A percentile compares a stretch with the other conserved stretches of the same genome.
Conservation (phyloP, 495 filamentous ascomycete genomes). For the Beverwykella pulmonaria region DNA sequence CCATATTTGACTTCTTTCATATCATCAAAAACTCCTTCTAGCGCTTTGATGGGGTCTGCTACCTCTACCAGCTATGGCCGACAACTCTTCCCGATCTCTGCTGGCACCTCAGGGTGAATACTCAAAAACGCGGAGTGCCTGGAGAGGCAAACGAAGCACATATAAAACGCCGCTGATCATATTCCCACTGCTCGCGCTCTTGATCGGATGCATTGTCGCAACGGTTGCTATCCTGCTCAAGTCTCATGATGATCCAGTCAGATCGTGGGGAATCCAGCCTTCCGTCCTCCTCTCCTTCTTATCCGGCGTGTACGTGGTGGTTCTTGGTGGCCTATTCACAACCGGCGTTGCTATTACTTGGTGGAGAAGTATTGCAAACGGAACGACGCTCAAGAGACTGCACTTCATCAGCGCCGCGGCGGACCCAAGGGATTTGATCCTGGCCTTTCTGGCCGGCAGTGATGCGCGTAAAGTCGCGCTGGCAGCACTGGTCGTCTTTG, state of each 20-base stretch:
- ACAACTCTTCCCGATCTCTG: slow-evolving; percentile 15
- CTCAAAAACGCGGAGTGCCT: not conserved
- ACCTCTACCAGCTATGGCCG: slow-evolving; percentile 7
- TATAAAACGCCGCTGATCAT: slow-evolving; percentile 18
- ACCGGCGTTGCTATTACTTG: slow-evolving; percentile 28
- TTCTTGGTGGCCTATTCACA: slow-evolving; percentile 20
- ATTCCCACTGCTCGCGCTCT: not conserved
- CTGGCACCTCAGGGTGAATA: slow-evolving; percentile 6
- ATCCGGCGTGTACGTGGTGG: slow-evolving; percentile 9
- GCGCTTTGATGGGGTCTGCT: not conserved
- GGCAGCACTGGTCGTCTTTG: slow-evolving; percentile 8
- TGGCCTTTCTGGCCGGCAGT: slow-evolving; percentile 21
- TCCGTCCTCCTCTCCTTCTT: slow-evolving; percentile 6
- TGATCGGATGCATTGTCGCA: not conserved
- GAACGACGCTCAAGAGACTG: slow-evolving; percentile 29
- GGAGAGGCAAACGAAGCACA: slow-evolving; percentile 9
- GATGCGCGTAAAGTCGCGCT: slow-evolving; percentile 23
- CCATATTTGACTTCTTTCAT: not conserved
- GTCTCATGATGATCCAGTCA: slow-evolving; percentile 6
- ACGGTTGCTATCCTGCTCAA: slow-evolving; percentile 5
- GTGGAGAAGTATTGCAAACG: slow-evolving; percentile 31
- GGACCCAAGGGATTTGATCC: slow-evolving; percentile 15
- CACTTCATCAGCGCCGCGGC: slow-evolving; percentile 20
- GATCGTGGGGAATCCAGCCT: slow-evolving; percentile 8
- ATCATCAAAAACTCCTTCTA: not conserved